phyloP scores from a whole-genome alignment of 106 monocot species.

The Triglochin maritima region DNA sequence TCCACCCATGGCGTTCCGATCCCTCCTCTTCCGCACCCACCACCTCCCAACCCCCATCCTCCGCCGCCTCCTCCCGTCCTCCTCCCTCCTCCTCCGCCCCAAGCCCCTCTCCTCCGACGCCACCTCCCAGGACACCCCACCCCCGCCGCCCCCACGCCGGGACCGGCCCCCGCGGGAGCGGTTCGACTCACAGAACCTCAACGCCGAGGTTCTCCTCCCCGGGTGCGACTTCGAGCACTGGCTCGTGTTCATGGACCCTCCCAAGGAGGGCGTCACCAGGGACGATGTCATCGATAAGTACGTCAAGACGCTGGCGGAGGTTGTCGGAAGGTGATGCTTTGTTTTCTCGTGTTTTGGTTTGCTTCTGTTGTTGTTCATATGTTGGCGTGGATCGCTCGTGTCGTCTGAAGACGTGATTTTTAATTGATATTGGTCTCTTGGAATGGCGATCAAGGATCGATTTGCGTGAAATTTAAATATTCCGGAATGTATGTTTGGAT shows the following conservation, averaged over 20 bases:
- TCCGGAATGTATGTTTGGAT: too few relatives aligned
- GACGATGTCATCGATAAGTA: slow-evolving; percentile 12
- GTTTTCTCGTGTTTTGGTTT: not conserved
- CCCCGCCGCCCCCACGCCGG: not conserved
- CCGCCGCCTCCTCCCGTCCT: not conserved
- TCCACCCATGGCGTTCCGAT: slow-evolving; percentile 2
- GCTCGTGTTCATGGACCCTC: slow-evolving; percentile 13
- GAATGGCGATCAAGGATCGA: too few relatives aligned
- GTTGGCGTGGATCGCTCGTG: not conserved
- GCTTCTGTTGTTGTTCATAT: not conserved
- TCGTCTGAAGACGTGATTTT: too few relatives aligned
- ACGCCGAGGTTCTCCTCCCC: slow-evolving; percentile 5
- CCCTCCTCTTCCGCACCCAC: not conserved
- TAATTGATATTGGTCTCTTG: too few relatives aligned
- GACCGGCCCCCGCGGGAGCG: not conserved
- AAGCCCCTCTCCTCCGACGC: not conserved
- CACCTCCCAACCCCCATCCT: not conserved
- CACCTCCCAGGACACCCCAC: not conserved
- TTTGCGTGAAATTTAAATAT: too few relatives aligned
- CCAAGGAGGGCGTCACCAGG: slow-evolving; percentile 5
- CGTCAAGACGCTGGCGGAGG: slow-evolving; percentile 11
- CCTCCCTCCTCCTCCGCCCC: not conserved
- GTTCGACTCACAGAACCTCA: not conserved
- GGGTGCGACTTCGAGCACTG: slow-evolving; percentile 23
- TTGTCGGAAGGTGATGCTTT: slow-evolving; percentile 12